phyloP scores from a whole-genome alignment of 345 rosid species.

The Bruguiera parviflora region DNA sequence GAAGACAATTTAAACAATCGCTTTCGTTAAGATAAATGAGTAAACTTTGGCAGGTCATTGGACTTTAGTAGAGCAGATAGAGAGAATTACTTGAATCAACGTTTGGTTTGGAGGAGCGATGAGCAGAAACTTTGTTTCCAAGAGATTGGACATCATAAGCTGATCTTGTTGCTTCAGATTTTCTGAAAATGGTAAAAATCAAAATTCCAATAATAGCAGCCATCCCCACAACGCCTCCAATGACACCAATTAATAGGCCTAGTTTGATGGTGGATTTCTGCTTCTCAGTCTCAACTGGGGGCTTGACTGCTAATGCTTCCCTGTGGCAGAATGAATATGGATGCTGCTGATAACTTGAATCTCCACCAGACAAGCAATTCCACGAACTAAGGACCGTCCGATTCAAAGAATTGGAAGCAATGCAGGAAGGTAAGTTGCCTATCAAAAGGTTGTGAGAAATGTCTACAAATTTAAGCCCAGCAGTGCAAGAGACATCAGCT shows the following conservation, averaged over 20 bases:
- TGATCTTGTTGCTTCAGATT: conserved; percentile 29
- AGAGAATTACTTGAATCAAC: conserved; percentile 56
- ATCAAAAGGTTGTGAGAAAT: conserved; percentile 66
- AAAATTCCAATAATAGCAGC: conserved; percentile 38
- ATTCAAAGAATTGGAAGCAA: conserved; percentile 41
- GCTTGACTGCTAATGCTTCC: conserved; percentile 74
- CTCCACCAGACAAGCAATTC: conserved; percentile 66
- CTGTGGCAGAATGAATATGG: conserved; percentile 64
- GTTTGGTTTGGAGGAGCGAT: conserved; percentile 47
- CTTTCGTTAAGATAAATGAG: not conserved
- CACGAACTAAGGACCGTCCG: conserved; percentile 60
- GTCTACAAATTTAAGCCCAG: conserved; percentile 50
- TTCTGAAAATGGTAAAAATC: conserved; percentile 43
- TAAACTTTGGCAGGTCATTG: not conserved
- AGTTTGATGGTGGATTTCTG: conserved; percentile 34
- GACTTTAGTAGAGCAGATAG: not conserved
- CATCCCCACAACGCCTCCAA: conserved; percentile 51
- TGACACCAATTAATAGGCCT: conserved; percentile 53
- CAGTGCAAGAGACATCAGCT: conserved; percentile 40
- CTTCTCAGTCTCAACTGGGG: conserved; percentile 31
- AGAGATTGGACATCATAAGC: conserved; percentile 32
- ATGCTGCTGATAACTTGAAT: conserved; percentile 62
- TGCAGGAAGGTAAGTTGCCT: conserved; percentile 65
- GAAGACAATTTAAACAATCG: not conserved
- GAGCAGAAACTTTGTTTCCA: conserved; percentile 50